Evolutionary conservation across 78 protist genomes (phyloP).

Genomic region (Guillardia theta): DNA sequence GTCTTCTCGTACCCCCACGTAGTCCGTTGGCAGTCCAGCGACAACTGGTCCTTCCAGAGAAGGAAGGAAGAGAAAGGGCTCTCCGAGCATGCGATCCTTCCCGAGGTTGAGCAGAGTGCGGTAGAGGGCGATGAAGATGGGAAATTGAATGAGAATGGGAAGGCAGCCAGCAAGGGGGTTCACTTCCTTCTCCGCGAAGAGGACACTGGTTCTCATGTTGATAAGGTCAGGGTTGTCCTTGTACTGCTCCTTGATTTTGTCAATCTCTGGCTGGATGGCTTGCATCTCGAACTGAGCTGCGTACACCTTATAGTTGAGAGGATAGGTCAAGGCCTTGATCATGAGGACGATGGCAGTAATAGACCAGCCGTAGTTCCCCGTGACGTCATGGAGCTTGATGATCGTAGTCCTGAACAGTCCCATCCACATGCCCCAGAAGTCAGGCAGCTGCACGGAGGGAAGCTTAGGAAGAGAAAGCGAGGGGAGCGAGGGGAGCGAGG

Average conservation of each 20-base stretch:
- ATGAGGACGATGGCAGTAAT: neutral
- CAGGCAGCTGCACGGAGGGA: neutral
- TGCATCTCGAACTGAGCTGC: neutral
- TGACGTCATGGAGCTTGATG: conserved; percentile 15
- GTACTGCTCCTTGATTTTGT: conserved; percentile 4
- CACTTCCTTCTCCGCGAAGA: neutral
- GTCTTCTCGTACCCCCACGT: neutral
- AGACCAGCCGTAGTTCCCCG: neutral
- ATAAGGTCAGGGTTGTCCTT: neutral
- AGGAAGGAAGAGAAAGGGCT: neutral
- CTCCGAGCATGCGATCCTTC: neutral
- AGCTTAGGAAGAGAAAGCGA: neutral
- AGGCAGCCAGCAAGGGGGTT: neutral
- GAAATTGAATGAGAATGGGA: neutral
- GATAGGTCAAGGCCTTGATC: neutral
- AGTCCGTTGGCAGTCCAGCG: neutral
- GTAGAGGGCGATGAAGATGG: conserved; percentile 1
- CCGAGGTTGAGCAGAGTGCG: conserved; percentile 24
- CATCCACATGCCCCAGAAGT: neutral
- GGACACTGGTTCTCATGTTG: neutral
- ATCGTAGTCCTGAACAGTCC: neutral
- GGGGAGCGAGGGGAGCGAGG: neutral
- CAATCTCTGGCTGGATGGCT: conserved; percentile 20
- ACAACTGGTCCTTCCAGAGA: neutral
- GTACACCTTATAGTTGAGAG: conserved; percentile 2